Evolutionary conservation across 2,329 filamentous ascomycete genomes (phyloP).

Genomic region (Venturia carpophila): DNA sequence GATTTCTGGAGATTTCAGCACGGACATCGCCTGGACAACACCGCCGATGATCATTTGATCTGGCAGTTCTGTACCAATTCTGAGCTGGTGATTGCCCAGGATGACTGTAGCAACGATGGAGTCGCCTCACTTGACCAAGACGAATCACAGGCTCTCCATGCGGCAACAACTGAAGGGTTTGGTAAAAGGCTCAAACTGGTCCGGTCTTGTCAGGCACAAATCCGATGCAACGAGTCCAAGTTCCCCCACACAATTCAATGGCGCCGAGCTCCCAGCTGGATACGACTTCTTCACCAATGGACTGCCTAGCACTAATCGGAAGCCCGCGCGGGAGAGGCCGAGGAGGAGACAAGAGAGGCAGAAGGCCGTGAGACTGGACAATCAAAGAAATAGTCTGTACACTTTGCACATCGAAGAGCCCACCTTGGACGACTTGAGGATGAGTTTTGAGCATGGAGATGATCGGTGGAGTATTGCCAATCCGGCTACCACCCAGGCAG

Average conservation of each 20-base stretch:
- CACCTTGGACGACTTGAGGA: slow-evolving; percentile 16
- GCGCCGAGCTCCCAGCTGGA: background rate
- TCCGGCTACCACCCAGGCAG: background rate
- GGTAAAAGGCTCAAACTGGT: slow-evolving; percentile 1
- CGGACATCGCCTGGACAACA: background rate
- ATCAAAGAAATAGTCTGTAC: background rate
- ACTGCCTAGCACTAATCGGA: background rate
- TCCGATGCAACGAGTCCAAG: background rate
- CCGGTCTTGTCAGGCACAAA: slow-evolving; percentile 1
- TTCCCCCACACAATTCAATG: background rate
- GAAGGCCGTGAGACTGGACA: slow-evolving; percentile 4
- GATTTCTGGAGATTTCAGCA: background rate
- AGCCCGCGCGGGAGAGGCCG: background rate
- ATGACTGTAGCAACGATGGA: background rate
- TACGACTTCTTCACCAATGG: slow-evolving; percentile 2
- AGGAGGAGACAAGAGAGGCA: slow-evolving; percentile 8
- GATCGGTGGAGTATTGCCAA: slow-evolving; percentile 14
- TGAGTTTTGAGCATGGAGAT: slow-evolving; percentile 15
- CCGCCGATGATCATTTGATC: background rate
- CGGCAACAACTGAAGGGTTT: background rate
- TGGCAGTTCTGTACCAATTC: background rate
- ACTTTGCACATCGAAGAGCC: slow-evolving; percentile 14
- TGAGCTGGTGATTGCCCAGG: background rate
- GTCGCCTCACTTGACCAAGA: slow-evolving; percentile 4
- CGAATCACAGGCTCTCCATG: background rate